These are phyloP conservation scores for Mycena sp. DNA, from an alignment of 1,284 basidiomycete species.

Conservation along the genomic window DNA sequence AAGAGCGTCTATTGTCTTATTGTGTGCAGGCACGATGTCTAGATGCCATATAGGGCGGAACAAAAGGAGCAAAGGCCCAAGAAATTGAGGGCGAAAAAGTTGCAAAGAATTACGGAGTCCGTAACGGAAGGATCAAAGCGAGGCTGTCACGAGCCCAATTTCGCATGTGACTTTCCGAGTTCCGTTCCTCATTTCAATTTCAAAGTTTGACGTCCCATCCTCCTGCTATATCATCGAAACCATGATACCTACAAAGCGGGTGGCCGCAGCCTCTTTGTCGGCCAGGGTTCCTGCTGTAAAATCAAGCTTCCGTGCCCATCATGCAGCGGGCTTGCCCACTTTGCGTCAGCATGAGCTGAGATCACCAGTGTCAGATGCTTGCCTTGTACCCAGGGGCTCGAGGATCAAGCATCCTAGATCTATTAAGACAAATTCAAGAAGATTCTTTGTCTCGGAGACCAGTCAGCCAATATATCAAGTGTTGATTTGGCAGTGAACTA, in stretches of 20 bases:
- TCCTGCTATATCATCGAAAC: neutral
- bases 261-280: constrained; percentile 3
- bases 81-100: too few relatives aligned
- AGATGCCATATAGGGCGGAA: too few relatives aligned
- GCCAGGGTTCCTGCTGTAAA: constrained; percentile 9
- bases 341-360: neutral
- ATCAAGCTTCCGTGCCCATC: constrained; percentile 3
- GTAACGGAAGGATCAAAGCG: too few relatives aligned
- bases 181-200: constrained; percentile 12
- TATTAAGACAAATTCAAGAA: neutral
- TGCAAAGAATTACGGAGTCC: too few relatives aligned
- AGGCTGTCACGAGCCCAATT: too few relatives aligned
- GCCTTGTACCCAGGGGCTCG: neutral
- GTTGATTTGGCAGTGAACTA: neutral
- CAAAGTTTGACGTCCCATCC: neutral
- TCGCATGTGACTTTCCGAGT: neutral
- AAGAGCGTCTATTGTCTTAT: too few relatives aligned
- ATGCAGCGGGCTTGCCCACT: neutral
- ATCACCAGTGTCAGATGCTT: neutral
- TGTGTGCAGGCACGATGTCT: too few relatives aligned
- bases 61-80: too few relatives aligned
- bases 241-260: constrained; percentile 29
- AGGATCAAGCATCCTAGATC: neutral
- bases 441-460: constrained; percentile 25
- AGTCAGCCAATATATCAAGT: constrained; percentile 6